phyloP scores from a whole-genome alignment of 2,329 filamentous ascomycete species.

The Acrodontium crateriforme region DNA sequence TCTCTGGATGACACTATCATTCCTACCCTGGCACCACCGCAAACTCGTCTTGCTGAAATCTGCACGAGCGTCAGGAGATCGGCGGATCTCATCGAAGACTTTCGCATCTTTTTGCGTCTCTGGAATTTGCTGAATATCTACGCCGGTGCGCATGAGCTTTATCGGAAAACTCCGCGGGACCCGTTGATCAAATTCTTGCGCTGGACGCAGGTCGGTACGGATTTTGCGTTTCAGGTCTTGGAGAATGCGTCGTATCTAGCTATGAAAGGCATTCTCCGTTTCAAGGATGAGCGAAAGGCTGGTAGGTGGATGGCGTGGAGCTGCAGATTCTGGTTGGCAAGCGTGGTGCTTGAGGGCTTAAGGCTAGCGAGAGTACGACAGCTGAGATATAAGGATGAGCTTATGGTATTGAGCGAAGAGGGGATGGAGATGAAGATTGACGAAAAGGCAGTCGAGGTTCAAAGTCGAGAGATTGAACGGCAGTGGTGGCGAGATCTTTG shows the following conservation, averaged over 20 bases:
- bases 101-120: slow-evolving; percentile 58
- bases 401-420: slow-evolving; percentile 24
- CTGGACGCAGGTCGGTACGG: slow-evolving; percentile 53
- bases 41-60: slow-evolving; percentile 18
- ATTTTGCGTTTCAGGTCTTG: slow-evolving; percentile 58
- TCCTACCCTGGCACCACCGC: slow-evolving; percentile 24
- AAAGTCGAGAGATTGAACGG: slow-evolving; percentile 19
- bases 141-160: slow-evolving; percentile 43
- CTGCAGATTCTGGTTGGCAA: slow-evolving; percentile 65
- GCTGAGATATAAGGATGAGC: slow-evolving; percentile 22
- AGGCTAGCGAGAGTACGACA: slow-evolving; percentile 39
- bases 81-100: slow-evolving; percentile 53
- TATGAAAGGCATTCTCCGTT: slow-evolving; percentile 52
- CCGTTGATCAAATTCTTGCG: slow-evolving; percentile 39
- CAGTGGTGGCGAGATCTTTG: slow-evolving; percentile 53
- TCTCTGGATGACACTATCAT: slow-evolving; percentile 29
- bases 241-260: slow-evolving; percentile 76
- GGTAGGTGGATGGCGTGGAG: slow-evolving; percentile 55
- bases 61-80: slow-evolving; percentile 32
- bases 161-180: slow-evolving; percentile 27
- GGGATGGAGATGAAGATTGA: slow-evolving; percentile 28
- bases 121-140: slow-evolving; percentile 67
- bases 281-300: slow-evolving; percentile 31
- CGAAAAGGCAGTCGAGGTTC: slow-evolving; percentile 16
- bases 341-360: slow-evolving; percentile 62